A percentile compares a stretch with the other conserved stretches of the same genome.
phyloP scores from a whole-genome alignment of 2,329 filamentous ascomycete genomes.

The Aspergillus calidoustus region DNA sequence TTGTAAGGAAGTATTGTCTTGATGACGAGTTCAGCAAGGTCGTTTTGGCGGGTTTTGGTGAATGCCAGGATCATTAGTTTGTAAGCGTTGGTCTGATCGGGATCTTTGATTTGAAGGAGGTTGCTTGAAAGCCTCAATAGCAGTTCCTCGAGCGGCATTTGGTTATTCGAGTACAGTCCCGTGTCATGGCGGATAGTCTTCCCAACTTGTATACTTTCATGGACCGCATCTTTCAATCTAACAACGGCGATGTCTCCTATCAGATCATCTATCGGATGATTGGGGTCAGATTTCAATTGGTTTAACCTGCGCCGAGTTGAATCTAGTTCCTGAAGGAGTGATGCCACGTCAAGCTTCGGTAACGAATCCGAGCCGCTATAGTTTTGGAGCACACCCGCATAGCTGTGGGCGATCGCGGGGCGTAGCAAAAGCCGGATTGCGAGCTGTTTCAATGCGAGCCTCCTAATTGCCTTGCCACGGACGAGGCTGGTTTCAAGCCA shows the following conservation, averaged over 20 bases:
- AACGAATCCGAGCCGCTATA: constrained; percentile 35
- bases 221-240: constrained; percentile 23
- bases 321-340: constrained; percentile 41
- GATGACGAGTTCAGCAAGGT: constrained; percentile 44
- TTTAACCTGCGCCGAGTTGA: constrained; percentile 37
- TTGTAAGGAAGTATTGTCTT: constrained; percentile 43
- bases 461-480: constrained; percentile 44
- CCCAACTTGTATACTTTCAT: constrained; percentile 31
- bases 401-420: constrained; percentile 44
- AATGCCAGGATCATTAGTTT: constrained; percentile 44
- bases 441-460: constrained; percentile 45
- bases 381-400: constrained; percentile 38
- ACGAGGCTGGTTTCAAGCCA: constrained; percentile 37
- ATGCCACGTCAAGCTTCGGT: constrained; percentile 35
- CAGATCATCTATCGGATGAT: constrained; percentile 38
- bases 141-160: constrained; percentile 41
- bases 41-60: constrained; percentile 43
- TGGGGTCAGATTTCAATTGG: constrained; percentile 31
- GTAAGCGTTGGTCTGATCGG: constrained; percentile 40
- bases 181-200: constrained; percentile 36
- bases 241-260: constrained; percentile 31
- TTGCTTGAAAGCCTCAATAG: constrained; percentile 42
- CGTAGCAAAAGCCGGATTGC: constrained; percentile 45
- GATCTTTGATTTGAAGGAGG: constrained; percentile 40
- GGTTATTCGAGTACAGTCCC: constrained; percentile 31